These are phyloP conservation scores for Penicillium diatomitis DNA, from an alignment of 495 filamentous ascomycete genomes.

Conservation along the genomic window DNA sequence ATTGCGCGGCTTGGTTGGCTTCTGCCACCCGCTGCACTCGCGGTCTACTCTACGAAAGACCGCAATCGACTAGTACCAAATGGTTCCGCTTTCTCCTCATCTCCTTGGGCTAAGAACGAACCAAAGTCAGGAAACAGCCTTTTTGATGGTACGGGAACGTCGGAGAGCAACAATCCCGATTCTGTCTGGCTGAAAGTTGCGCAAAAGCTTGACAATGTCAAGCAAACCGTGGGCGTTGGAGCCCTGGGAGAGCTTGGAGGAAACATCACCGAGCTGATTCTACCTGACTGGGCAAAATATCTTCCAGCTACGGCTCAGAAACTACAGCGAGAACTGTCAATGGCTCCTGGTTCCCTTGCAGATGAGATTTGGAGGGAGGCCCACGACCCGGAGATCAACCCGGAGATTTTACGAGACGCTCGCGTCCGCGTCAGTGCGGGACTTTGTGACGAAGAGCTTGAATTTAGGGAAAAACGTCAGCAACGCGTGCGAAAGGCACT, in stretches of 20 bases:
- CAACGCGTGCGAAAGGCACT: conserved; percentile 58
- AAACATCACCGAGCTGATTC: conserved; percentile 56
- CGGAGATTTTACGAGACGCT: conserved; percentile 74
- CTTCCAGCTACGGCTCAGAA: conserved; percentile 74
- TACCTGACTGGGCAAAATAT: conserved; percentile 72
- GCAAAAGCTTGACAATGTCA: conserved; percentile 44
- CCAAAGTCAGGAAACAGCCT: conserved; percentile 1
- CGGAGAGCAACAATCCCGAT: conserved; percentile 5
- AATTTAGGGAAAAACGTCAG: conserved; percentile 57
- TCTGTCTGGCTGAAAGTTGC: conserved; percentile 54
- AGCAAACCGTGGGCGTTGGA: conserved; percentile 42
- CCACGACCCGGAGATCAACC: conserved; percentile 69
- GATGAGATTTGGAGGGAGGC: conserved; percentile 92
- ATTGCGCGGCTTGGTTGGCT: conserved; percentile 28
- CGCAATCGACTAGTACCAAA: conserved; percentile 16
- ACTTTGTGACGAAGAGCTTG: conserved; percentile 77
- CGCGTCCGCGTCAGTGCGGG: conserved; percentile 69
- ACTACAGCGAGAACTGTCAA: conserved; percentile 77
- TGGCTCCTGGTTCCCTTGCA: conserved; percentile 77
- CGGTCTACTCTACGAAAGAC: conserved; percentile 22
- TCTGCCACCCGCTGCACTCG: conserved; percentile 30
- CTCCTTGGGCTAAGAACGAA: conserved; percentile 8
- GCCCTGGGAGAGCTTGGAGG: conserved; percentile 56
- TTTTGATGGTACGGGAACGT: not conserved
- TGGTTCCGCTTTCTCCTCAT: conserved; percentile 15